phyloP scores from a whole-genome alignment of 2,329 filamentous ascomycete genomes.

The Purpureocillium lavendulum region DNA sequence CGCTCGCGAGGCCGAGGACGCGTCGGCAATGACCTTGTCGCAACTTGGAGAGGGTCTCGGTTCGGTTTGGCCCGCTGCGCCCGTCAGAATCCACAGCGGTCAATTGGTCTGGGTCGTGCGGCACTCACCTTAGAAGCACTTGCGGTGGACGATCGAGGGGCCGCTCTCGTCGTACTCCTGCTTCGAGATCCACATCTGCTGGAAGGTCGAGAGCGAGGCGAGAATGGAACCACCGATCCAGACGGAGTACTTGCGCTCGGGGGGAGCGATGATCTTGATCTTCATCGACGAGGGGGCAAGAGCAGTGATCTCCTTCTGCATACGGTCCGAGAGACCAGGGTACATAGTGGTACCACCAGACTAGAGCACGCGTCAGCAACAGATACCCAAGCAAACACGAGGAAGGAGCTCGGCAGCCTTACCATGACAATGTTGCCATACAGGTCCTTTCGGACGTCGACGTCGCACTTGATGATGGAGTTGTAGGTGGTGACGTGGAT shows the following conservation, averaged over 20 bases:
- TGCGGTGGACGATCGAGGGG: slow-evolving; percentile 98
- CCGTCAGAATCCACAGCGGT: slow-evolving; percentile 12
- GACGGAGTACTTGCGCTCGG: slow-evolving; percentile 99
- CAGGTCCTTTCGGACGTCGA: slow-evolving; percentile 99
- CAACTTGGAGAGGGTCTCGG: slow-evolving; percentile 23
- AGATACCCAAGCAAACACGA: background rate
- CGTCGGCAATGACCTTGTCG: slow-evolving; percentile 36
- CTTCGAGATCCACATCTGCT: slow-evolving; percentile 99
- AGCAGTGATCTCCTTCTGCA: slow-evolving; percentile 99
- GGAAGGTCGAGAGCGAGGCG: slow-evolving; percentile 98
- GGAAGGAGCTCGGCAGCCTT: slow-evolving; percentile 27
- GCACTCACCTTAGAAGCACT: slow-evolving; percentile 91
- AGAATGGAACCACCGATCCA: slow-evolving; percentile 99
- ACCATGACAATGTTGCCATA: slow-evolving; percentile 99
- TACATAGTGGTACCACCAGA: slow-evolving; percentile 99
- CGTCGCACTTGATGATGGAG: slow-evolving; percentile 99
- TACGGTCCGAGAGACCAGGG: slow-evolving; percentile 99
- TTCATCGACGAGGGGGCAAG: slow-evolving; percentile 99
- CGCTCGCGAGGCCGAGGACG: slow-evolving; percentile 36
- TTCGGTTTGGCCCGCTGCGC: slow-evolving; percentile 20
- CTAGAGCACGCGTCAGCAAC: slow-evolving; percentile 35
- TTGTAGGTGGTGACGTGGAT: slow-evolving; percentile 99
- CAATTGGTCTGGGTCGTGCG: background rate
- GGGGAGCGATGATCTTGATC: slow-evolving; percentile 99
- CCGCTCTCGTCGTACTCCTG: slow-evolving; percentile 99